Base-by-base conservation (phyloP, 2,329 filamentous ascomycete species). In the Aspergillus brasiliensis region DNA sequence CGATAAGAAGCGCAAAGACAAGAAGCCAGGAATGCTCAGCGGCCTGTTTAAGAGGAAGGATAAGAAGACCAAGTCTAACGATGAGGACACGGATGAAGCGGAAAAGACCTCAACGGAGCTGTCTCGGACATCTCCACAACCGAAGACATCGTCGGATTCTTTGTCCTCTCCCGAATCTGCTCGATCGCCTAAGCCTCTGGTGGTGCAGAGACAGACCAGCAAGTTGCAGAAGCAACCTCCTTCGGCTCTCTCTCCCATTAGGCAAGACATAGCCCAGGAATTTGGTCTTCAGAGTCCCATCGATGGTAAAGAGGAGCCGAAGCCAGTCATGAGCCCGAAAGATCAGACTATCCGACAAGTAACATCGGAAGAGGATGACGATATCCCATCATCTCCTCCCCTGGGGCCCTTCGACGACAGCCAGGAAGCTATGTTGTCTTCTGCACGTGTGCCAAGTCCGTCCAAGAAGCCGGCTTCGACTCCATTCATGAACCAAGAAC, bases 1-100 rank as follows among this genome's bases (percentile, higher is more conserved):
- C 51, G 89, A 91, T 66, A 90, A 90, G 76, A 91, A 88, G 73
- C 88, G 86, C 74, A 92, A 87, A 67, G 84, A 84, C 62, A 89
- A 89, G 78, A 89, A 91, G 72, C 80, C 84, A 5, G 86, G 87
- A 51, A 90, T 90, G 85, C 84, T 91, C 49, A 89, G 88, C 69
- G 88, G 88, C 5, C 76, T 88, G 6, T 88, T 88, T 78, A 88
- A 88, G 67, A 81, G 86, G 60, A 88, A 87, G 69, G 86, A 88
- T 60, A 87, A 86, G 75, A 86, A 85, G 67, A 70, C 70, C 56
- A 84, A 82, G 67, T 67, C 72, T n/a, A 66, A 68, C 23, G 82
- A 84, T 57, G 75, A 78, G 49, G 75, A 79, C 6, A 63, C 71
- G 38, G 83, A 85, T 38, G 76, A 78, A n/a, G 54, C 59, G 54